Conservation (phyloP, 129 eudicot species). For the Gnaphalium uliginosum region DNA sequence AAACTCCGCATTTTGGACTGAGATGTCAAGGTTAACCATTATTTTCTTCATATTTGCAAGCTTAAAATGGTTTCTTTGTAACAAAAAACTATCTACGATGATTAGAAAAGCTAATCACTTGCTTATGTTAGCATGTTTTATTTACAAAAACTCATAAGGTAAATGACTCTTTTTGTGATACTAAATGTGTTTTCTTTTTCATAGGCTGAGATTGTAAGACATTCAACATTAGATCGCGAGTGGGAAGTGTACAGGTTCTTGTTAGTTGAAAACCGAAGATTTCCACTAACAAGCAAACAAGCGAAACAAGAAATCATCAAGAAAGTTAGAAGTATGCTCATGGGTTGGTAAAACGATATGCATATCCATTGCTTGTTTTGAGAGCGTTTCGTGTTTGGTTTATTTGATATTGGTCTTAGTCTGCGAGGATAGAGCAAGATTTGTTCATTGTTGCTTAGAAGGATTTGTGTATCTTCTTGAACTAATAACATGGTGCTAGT, state of each 20-base stretch:
- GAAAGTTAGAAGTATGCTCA: slow-evolving; percentile 64
- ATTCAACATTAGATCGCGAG: slow-evolving; percentile 69
- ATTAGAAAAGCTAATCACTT: neutral
- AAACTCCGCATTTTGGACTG: no score
- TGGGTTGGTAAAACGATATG: slow-evolving; percentile 51
- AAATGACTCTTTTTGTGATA: neutral
- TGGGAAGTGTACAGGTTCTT: slow-evolving; percentile 94
- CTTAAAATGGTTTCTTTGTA: neutral
- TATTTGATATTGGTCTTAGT: neutral
- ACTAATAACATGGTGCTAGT: slow-evolving; percentile 20
- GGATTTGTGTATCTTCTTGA: slow-evolving; percentile 17
- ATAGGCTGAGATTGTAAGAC: slow-evolving; percentile 88
- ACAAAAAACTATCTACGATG: no score
- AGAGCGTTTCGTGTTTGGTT: neutral
- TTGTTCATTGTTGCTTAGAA: slow-evolving; percentile 13
- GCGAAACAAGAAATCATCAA: slow-evolving; percentile 62
- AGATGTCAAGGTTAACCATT: no score
- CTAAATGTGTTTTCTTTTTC: slow-evolving; percentile 23
- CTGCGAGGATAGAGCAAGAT: slow-evolving; percentile 10
- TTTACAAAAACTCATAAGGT: no score
- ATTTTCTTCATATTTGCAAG: no score
- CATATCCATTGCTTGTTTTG: neutral
- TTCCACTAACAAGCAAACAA: slow-evolving; percentile 47
- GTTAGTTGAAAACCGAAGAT: slow-evolving; percentile 59
- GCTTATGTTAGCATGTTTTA: no score